Percentiles rank a stretch among this genome's conserved stretches.
Evolutionary conservation across 306 rosid genomes (phyloP).

Genomic region (Cucurbita pepo): DNA sequence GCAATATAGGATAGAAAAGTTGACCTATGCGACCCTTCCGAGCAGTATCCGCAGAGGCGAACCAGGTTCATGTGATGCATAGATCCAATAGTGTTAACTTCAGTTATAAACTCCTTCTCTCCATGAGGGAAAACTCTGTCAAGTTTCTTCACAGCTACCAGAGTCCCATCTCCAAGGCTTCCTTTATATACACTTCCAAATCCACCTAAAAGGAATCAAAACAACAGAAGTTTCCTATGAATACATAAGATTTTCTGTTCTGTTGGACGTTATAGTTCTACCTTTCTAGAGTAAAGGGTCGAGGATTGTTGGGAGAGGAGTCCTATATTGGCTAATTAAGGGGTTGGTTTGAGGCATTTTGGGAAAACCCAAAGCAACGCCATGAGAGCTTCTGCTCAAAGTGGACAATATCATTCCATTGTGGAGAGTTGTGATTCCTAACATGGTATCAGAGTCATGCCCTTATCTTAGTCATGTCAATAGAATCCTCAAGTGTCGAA

Average conservation of each 20-base stretch:
- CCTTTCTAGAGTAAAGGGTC: too few relatives aligned
- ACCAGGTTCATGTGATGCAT: conserved; percentile 99
- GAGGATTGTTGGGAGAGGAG: too few relatives aligned
- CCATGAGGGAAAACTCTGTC: conserved; percentile 91
- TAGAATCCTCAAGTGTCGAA: too few relatives aligned
- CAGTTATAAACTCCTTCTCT: conserved; percentile 81
- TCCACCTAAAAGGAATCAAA: conserved; percentile 50
- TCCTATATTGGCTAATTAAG: too few relatives aligned
- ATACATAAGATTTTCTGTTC: neutral
- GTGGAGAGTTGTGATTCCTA: too few relatives aligned
- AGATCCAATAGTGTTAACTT: conserved; percentile 89
- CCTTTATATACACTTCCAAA: conserved; percentile 93
- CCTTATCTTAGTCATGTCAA: too few relatives aligned
- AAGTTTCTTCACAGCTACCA: conserved; percentile 81
- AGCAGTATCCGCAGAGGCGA: conserved; percentile 76
- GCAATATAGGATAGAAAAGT: neutral
- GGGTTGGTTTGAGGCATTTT: too few relatives aligned
- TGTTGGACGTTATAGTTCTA: neutral
- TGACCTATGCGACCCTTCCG: conserved; percentile 65
- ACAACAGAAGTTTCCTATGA: neutral
- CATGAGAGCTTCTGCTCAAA: too few relatives aligned
- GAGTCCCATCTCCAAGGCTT: conserved; percentile 73
- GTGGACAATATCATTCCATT: too few relatives aligned
- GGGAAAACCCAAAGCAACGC: too few relatives aligned
- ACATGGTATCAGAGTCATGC: too few relatives aligned